Evolutionary conservation across 345 rosid species (phyloP), one percentile per base, ranked within the genome.

Genomic region (Camelina neglecta): DNA sequence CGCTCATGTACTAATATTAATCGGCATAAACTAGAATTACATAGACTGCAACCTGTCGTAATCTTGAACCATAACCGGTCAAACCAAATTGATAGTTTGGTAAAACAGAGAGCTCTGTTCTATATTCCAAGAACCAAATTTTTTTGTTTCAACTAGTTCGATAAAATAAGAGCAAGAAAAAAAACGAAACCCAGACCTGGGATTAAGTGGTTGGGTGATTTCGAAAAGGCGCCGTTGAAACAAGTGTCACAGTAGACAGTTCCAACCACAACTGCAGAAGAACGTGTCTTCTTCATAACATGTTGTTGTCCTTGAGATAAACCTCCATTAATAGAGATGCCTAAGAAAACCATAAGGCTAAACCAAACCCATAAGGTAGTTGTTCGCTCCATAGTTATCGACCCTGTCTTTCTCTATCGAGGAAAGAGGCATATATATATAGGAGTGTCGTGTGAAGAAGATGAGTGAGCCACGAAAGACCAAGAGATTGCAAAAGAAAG

Each of bases 221-320:
- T 85, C 0, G 97, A 80, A 84, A 86, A 80, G 49, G 67, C 84
- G 36, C 80, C 53, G 10, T 74, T 89, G 83, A 90, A 89, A 79
- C 98, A 92, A 11, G 96, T 90, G 80, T 92, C 96, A 38, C 98
- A 94, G 84, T 83, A 90, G 47, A 92, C 97, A 65, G 93, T 89
- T 36, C 98, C 97, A 33, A 94, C 93, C 33, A 89, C 90, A 48
- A 84, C 73, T 0, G 97, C 87, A 59, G 91, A 80, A 63, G 85
- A 85, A 72, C 61, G 86, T 64, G 78, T 85, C 73, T 73, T 79
- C 74, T 73, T 79, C 60, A 7, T 11, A 10, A 11, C 11, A 67
- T 79, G 78, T 68, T 79, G 70, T 0, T 72, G 81, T 73, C 69
- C 50, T 60, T 66, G 8, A 63, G 60, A 70, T 0, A 76, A 45